These are phyloP conservation scores for Emericellopsis atlantica DNA, from an alignment of 2,329 filamentous ascomycete species.

Conservation along the genomic window DNA sequence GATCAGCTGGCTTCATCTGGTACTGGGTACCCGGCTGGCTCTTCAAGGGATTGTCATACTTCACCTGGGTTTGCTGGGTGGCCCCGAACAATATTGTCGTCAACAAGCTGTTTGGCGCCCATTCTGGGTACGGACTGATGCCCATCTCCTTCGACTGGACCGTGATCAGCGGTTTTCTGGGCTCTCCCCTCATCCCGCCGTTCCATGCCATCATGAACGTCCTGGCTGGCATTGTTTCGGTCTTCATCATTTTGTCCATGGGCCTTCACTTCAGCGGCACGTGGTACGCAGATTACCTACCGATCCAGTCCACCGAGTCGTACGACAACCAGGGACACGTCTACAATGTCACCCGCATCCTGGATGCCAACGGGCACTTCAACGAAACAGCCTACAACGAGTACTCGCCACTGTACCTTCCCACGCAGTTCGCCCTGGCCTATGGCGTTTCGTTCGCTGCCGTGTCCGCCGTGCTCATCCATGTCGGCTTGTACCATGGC, in stretches of 20 bases:
- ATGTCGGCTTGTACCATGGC: constrained; percentile 42
- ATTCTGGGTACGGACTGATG: constrained; percentile 43
- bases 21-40: constrained; percentile 53
- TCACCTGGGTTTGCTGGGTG: constrained; percentile 50
- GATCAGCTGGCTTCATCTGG: constrained; percentile 36
- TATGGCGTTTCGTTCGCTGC: constrained; percentile 59
- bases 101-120: constrained; percentile 50
- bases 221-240: constrained; percentile 36
- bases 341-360: constrained; percentile 50
- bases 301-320: constrained; percentile 45
- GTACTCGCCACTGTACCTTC: constrained; percentile 55
- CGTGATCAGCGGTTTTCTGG: constrained; percentile 32
- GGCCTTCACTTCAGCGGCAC: constrained; percentile 44
- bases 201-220: constrained; percentile 45
- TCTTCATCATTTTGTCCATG: constrained; percentile 44
- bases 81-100: constrained; percentile 46
- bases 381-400: constrained; percentile 46
- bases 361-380: constrained; percentile 42
- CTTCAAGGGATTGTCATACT: constrained; percentile 48
- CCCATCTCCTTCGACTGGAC: constrained; percentile 47
- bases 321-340: constrained; percentile 50
- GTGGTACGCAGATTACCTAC: constrained; percentile 48
- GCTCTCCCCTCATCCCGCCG: constrained; percentile 37
- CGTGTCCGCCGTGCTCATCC: constrained; percentile 45
- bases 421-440: constrained; percentile 45